phyloP scores from a whole-genome alignment of 2,329 filamentous ascomycete species.

The Colletotrichum higginsianum region DNA sequence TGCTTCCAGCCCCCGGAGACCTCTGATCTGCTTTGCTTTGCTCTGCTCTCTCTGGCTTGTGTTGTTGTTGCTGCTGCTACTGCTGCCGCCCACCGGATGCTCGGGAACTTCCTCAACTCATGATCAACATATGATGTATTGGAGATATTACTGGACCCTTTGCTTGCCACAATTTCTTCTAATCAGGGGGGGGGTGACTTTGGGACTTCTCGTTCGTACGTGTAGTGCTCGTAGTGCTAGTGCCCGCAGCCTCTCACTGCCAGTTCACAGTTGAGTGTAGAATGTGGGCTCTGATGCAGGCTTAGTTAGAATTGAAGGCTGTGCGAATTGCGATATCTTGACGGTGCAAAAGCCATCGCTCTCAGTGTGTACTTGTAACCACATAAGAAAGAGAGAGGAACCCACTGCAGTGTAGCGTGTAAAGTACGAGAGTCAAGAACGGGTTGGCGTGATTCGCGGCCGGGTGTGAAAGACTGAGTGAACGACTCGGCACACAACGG shows the following conservation, averaged over 20 bases:
- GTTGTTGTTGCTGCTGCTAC: neutral
- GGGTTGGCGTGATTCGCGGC: slow-evolving; percentile 30
- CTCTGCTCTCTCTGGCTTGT: neutral
- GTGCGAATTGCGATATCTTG: slow-evolving; percentile 17
- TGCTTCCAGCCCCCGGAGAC: neutral
- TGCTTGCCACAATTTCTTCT: slow-evolving; percentile 11
- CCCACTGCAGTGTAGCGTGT: too few relatives aligned
- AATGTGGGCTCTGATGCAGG: slow-evolving; percentile 4
- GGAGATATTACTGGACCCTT: slow-evolving; percentile 25
- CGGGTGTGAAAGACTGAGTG: neutral
- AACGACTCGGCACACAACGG: neutral
- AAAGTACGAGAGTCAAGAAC: neutral
- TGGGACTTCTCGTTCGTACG: neutral
- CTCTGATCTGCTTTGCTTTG: too few relatives aligned
- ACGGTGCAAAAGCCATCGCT: slow-evolving; percentile 4
- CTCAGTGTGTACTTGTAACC: too few relatives aligned
- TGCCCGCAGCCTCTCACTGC: slow-evolving; percentile 3
- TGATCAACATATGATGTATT: slow-evolving; percentile 40
- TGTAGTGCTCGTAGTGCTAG: neutral
- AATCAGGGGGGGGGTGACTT: too few relatives aligned
- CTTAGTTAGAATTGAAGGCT: neutral
- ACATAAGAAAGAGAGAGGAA: too few relatives aligned
- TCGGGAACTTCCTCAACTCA: slow-evolving; percentile 3
- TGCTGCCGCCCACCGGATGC: slow-evolving; percentile 3
- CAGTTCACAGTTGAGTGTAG: neutral